phyloP scores from a whole-genome alignment of 768 basidiomycete species.

The Suillus subaureus region DNA sequence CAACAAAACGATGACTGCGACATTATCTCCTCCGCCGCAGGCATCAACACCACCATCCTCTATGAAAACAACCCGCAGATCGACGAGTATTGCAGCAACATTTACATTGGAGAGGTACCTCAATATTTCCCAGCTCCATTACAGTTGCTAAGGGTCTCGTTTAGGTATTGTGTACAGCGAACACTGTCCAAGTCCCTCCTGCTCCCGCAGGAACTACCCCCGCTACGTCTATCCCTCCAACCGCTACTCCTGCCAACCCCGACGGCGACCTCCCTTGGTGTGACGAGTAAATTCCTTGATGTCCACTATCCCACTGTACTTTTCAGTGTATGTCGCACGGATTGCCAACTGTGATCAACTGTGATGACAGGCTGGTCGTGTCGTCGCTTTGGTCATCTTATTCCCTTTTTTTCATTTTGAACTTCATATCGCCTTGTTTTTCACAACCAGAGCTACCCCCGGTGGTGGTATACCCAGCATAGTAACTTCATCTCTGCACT shows the following conservation, averaged over 20 bases:
- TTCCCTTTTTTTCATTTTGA: not conserved
- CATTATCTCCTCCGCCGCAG: constrained; percentile 38
- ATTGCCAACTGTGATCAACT: constrained; percentile 18
- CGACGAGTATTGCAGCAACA: constrained; percentile 54
- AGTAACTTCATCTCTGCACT: constrained; percentile 10
- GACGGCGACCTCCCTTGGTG: constrained; percentile 53
- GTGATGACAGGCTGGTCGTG: constrained; percentile 30
- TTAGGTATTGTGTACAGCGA: constrained; percentile 58
- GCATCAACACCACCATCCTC: constrained; percentile 57
- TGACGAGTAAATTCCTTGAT: constrained; percentile 38
- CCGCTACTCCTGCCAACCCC: constrained; percentile 26
- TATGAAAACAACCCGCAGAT: constrained; percentile 78
- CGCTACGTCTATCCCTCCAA: constrained; percentile 34
- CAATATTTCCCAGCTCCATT: not conserved
- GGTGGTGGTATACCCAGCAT: constrained; percentile 29
- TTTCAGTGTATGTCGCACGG: not conserved
- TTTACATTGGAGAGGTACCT: constrained; percentile 77
- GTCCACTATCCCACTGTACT: not conserved
- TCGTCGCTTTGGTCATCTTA: constrained; percentile 16
- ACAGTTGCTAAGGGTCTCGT: not conserved
- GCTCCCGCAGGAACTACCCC: constrained; percentile 35
- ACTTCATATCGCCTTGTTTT: constrained; percentile 4
- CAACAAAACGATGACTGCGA: constrained; percentile 59
- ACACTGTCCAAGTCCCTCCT: constrained; percentile 44
- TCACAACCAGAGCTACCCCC: constrained; percentile 8